Evolutionary conservation across 768 basidiomycete species (phyloP).

Genomic region (Suillus variegatus): DNA sequence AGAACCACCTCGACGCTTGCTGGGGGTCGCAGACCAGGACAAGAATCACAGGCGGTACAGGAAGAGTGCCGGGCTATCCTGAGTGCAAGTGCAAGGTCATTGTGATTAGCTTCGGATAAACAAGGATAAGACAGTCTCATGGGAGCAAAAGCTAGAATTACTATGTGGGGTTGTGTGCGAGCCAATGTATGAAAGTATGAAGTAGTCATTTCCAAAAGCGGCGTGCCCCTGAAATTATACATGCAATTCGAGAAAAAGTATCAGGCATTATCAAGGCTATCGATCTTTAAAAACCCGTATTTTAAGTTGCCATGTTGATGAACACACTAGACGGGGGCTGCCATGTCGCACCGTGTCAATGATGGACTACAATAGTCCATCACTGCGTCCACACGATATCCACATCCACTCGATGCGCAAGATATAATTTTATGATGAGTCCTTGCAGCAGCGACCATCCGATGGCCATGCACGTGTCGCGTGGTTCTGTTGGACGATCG

Average conservation of each 20-base stretch:
- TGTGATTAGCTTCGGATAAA: constrained; percentile 52
- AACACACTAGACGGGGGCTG: background rate
- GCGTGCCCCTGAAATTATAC: background rate
- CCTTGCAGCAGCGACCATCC: background rate
- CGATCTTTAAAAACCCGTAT: background rate
- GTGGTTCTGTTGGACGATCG: background rate
- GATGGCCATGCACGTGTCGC: background rate
- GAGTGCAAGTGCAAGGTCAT: constrained; percentile 53
- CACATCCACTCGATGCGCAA: too few species aligned
- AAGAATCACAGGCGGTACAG: constrained; percentile 67
- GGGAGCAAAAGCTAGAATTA: background rate
- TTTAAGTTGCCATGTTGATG: background rate
- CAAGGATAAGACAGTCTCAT: constrained; percentile 75
- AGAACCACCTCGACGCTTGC: constrained; percentile 57
- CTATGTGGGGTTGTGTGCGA: constrained; percentile 4
- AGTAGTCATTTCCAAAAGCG: background rate
- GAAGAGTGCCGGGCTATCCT: constrained; percentile 84
- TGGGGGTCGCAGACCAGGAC: constrained; percentile 71
- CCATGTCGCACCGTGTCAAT: background rate
- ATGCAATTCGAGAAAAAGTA: background rate
- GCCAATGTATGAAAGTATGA: background rate
- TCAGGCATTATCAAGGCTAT: too few species aligned
- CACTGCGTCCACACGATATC: background rate
- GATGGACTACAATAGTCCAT: background rate
- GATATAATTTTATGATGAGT: background rate